Base-by-base conservation (phyloP, 768 basidiomycete species). In the Paxillus involutus region DNA sequence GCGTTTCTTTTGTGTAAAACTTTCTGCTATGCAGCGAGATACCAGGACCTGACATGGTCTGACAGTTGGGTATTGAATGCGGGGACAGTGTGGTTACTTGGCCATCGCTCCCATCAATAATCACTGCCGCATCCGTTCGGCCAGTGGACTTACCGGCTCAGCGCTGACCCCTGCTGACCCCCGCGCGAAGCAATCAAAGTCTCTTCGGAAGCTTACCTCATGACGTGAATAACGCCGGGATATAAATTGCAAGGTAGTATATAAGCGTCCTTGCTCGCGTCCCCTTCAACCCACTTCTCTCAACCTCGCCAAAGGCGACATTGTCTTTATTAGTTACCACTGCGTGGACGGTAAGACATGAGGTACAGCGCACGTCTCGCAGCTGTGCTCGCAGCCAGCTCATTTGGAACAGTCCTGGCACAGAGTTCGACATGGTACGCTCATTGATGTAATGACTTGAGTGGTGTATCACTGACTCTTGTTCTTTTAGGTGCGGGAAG, bases 401-500 rank as follows among this genome's bases (percentile, higher is more conserved):
- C 36, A 1, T 24, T 66, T 44, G 32, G 4, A n/a, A 26, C 56
- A 16, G 56, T 47, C 8, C 46, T 57, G 4, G 67, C 64, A 19
- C 67, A 67, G 43, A 57, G 42, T 41, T 33, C 42, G 29, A 66
- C 67, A 59, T 71, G 69, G 68, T 65, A 6, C 37, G 59, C 41
- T 44, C n/a, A 4, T 8, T 24, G 6, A 26, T 29, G 4, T 19
- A 13, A 3, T 43, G n/a, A 53, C 13, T 10, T 24, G 33, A 33
- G 33, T 35, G 12, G 35, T 35, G 1, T 35, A 35, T 14, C 35
- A 35, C 13, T 35, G 11, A 35, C 35, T 35, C 35, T 13, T 35
- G 35, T 35, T 7, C 24, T 0, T 19, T 42, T 30, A 81, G 81
- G 79, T 81, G 80, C 42, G 78, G 78, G 40, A 81, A 81, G 63